Base-by-base conservation (phyloP, 2,329 filamentous ascomycete genomes). In the Ambrosiella xylebori region DNA sequence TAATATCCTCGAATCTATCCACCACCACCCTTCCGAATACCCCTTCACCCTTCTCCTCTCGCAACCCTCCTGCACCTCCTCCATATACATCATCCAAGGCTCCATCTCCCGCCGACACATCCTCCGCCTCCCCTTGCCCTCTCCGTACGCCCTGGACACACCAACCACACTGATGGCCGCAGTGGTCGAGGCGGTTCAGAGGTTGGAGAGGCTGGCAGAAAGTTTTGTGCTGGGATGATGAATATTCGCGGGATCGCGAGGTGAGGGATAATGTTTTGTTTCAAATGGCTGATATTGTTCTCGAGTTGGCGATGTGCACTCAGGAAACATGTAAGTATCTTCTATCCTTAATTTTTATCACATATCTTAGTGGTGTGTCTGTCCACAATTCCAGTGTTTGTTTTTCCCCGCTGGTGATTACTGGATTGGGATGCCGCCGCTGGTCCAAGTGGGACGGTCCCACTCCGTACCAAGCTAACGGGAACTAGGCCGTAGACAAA, bases 231-330 rank as follows among this genome's bases (percentile, higher is more conserved):
- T 60, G 58, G 58, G 41, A 60, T 53, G 39, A 60, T 13, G 39
- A 27, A 3, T 39, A 41, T 11, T 54, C 58, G 15, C 8, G 36
- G 5, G 54, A 57, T 13, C 55, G 58, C 2, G 27, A 7, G 7
- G 27, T 57, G n/a, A 47, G 58, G 1, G 55, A 60, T 35, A 54
- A 49, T 8, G 54, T 57, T 3, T 35, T 60, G 8, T 60, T 55
- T 50, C 58, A 60, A 35, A 60, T 60, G 58, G 58, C 58, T 1
- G 54, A 60, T 27, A 57, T 60, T n/a, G 41, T 57, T 6, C 37
- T 60, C 15, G 58, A 60, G 41, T 44, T 60, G 27, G 54, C 58
- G 37, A 57, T 57, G 40, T 60, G 58, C 50, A 60, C 58, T n/a
- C 58, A 60, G 17, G 58, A 60, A 54, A 60, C 58, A 19, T 52